phyloP scores from a whole-genome alignment of 176 grass and related monocot genomes.

The Aegilops sharonensis region DNA sequence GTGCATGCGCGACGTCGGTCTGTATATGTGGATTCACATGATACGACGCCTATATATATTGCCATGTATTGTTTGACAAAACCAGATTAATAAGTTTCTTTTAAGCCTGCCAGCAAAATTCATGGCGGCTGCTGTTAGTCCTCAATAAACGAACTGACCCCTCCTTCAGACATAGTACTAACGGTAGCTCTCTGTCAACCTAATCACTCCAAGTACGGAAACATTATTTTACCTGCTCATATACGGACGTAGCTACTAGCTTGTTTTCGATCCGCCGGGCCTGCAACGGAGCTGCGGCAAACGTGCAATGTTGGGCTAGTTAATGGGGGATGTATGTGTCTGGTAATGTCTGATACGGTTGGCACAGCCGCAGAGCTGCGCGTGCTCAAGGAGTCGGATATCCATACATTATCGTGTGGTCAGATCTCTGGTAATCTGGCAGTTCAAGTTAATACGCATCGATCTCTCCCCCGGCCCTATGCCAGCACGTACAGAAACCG shows the following conservation, averaged over 20 bases:
- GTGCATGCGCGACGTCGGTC: too few species aligned
- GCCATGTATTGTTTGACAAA: too few species aligned
- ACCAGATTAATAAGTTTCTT: too few species aligned
- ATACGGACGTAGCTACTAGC: neutral
- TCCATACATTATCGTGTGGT: neutral
- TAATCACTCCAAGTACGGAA: too few species aligned
- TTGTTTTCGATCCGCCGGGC: neutral
- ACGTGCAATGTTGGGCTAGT: neutral
- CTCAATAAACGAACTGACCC: too few species aligned
- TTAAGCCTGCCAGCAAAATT: too few species aligned
- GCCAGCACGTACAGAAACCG: neutral
- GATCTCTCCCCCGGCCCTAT: neutral
- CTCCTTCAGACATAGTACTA: too few species aligned
- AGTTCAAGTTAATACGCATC: conserved; percentile 7
- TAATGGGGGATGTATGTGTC: neutral
- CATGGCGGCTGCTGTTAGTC: too few species aligned
- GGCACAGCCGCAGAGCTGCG: neutral
- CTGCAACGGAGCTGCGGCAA: neutral
- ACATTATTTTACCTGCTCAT: too few species aligned
- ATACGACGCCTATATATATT: too few species aligned
- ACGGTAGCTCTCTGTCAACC: too few species aligned
- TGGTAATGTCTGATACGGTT: neutral
- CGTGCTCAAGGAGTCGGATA: neutral
- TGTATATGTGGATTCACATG: too few species aligned
- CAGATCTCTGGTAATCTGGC: neutral